phyloP scores from a whole-genome alignment of 192 early-diverging fungal species.

The Neocallimastix lanati region DNA sequence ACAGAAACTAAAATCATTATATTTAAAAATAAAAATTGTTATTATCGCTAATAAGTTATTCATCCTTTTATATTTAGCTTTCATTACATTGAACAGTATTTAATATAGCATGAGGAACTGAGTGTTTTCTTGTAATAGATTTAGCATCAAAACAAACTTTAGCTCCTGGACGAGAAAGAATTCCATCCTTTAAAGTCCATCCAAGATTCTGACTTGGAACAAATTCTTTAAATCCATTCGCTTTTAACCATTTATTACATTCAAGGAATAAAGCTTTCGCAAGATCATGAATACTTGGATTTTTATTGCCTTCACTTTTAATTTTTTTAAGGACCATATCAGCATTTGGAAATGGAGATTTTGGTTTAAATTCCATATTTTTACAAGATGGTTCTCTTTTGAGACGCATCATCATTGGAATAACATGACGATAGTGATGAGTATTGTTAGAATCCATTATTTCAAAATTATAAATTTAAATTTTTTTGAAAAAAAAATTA shows the following conservation, averaged over 20 bases:
- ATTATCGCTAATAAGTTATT: too few species aligned
- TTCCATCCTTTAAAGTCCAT: background rate
- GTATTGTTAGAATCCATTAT: too few species aligned
- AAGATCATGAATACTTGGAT: background rate
- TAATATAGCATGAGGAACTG: background rate
- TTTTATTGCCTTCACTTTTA: background rate
- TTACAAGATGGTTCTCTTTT: background rate
- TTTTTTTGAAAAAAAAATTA: too few species aligned
- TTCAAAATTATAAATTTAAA: too few species aligned
- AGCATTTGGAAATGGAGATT: background rate
- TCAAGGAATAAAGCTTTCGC: background rate
- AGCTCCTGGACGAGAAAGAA: background rate
- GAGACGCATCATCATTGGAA: background rate
- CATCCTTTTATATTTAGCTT: too few species aligned
- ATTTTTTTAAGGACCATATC: background rate
- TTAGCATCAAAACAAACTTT: background rate
- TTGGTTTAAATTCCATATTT: background rate
- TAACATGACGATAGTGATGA: background rate
- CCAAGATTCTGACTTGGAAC: background rate
- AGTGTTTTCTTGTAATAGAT: background rate
- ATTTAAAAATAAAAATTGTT: too few species aligned
- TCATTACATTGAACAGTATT: background rate
- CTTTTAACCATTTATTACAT: background rate
- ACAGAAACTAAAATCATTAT: too few species aligned
- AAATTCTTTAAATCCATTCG: background rate